Evolutionary conservation across 73 alveolate species (phyloP).

Genomic region (Paramecium bursaria): DNA sequence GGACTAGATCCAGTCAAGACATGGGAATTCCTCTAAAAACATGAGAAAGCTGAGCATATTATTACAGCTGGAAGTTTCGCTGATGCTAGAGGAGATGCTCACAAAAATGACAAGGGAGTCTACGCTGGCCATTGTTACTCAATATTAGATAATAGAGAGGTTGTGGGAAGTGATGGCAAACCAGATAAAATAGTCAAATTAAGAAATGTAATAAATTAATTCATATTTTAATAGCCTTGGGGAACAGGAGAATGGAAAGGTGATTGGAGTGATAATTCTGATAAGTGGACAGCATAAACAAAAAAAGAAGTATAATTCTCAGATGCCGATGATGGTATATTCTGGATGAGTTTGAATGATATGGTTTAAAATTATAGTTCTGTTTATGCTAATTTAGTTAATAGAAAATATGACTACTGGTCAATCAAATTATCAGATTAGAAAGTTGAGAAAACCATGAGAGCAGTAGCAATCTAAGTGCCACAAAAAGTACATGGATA

Average conservation of each 20-base stretch:
- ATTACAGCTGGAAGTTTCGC: conserved; percentile 86
- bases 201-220: conserved; percentile 38
- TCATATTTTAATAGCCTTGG: conserved; percentile 66
- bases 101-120: conserved; percentile 79
- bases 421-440: conserved; percentile 72
- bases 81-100: conserved; percentile 76
- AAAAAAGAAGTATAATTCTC: conserved; percentile 78
- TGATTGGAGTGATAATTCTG: conserved; percentile 90
- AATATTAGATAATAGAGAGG: conserved; percentile 73
- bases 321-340: conserved; percentile 88
- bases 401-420: conserved; percentile 79
- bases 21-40: conserved; percentile 67
- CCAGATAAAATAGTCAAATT: conserved; percentile 62
- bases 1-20: conserved; percentile 67
- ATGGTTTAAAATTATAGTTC: conserved; percentile 86
- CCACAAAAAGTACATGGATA: conserved; percentile 64
- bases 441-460: conserved; percentile 67
- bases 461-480: conserved; percentile 70
- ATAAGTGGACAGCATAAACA: conserved; percentile 89
- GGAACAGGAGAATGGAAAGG: conserved; percentile 74
- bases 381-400: conserved; percentile 85
- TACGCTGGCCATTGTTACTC: conserved; percentile 85
- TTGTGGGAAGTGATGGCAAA: conserved; percentile 60
- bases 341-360: conserved; percentile 86
- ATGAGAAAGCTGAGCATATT: conserved; percentile 68